Base-by-base conservation (phyloP, 2,329 filamentous ascomycete species). In the Intubia oerlemansii region DNA sequence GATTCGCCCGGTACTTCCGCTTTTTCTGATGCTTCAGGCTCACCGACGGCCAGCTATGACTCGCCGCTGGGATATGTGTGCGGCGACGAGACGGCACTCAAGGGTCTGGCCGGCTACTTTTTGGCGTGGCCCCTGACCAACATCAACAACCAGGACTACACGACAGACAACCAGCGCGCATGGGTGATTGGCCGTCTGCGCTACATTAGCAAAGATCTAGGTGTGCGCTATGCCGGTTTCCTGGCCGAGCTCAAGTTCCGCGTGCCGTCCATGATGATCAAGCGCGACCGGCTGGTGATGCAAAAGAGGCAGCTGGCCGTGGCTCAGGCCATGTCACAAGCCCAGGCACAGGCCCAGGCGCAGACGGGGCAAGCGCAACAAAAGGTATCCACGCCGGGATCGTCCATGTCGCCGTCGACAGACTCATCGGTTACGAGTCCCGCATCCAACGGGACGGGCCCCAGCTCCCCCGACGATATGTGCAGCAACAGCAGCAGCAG, bases 211-310 rank as follows among this genome's bases (percentile, higher is more conserved):
- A 53, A 60, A 30, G 56, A 59, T 24, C 47, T 71, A 9, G 66
- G 67, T 8, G 52, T 73, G 27, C 57, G 58, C 33, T 69, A 70
- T 40, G 64, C 66, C 10, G 53, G 59, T 20, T 59, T 65, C 25
- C 41, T 72, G 20, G 49, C 52, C 12, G 51, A 61, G 47, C 52
- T 68, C 29, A 55, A 64, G 41, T 45, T 70, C 29, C 62, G 66
- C 15, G 52, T 69, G 12, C 66, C 67, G 3, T 69, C 63, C 1
- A 70, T 71, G 66, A 52, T 69, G 35, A 68, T 72, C 42, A 56
- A 53, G 17, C 49, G 57, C 20, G 63, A 68, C 39, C 52, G 52
- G 5, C 43, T 64, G 8, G 51, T 62, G 48, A 50, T 53, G 3
- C 49, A 47, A 27, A 52, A 54, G 27, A 52, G 54, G 3, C 55